phyloP scores from a whole-genome alignment of 352 stramenopile genomes.

The Phytophthora colocasiae region DNA sequence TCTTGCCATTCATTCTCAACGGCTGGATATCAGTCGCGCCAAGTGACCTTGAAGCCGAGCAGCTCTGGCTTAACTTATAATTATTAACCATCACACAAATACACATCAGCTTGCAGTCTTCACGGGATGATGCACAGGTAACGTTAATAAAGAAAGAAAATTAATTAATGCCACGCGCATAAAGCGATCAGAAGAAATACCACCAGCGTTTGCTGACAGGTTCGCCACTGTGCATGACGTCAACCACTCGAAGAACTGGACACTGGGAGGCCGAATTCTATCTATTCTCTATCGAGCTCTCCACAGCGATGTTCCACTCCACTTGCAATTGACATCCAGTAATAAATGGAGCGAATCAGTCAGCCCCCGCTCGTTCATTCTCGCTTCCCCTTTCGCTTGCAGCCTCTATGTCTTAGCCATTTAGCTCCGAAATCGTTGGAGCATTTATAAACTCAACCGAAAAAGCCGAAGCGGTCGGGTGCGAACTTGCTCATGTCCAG shows the following conservation, averaged over 20 bases:
- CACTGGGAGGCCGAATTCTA: slow-evolving; percentile 21
- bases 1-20: slow-evolving; percentile 34
- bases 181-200: slow-evolving; percentile 32
- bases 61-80: slow-evolving; percentile 33
- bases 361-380: slow-evolving; percentile 20
- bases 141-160: slow-evolving; percentile 22
- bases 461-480: slow-evolving; percentile 81
- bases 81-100: slow-evolving; percentile 11
- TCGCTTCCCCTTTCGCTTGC: slow-evolving; percentile 13
- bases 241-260: slow-evolving; percentile 2
- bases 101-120: slow-evolving; percentile 7
- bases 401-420: slow-evolving; percentile 33
- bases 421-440: slow-evolving; percentile 25
- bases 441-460: slow-evolving; percentile 43
- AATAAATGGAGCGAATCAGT: background rate
- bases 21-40: slow-evolving; percentile 29
- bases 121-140: slow-evolving; percentile 10
- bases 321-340: slow-evolving; percentile 5
- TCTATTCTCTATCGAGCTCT: slow-evolving; percentile 42
- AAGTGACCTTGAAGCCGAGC: slow-evolving; percentile 26
- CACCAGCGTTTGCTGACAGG: slow-evolving; percentile 18
- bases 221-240: slow-evolving; percentile 3
- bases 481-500: slow-evolving; percentile 87
- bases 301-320: slow-evolving; percentile 1
- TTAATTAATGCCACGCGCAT: slow-evolving; percentile 38